Evolutionary conservation across 495 filamentous ascomycete species (phyloP).

Genomic region (Penicillium desertorum): DNA sequence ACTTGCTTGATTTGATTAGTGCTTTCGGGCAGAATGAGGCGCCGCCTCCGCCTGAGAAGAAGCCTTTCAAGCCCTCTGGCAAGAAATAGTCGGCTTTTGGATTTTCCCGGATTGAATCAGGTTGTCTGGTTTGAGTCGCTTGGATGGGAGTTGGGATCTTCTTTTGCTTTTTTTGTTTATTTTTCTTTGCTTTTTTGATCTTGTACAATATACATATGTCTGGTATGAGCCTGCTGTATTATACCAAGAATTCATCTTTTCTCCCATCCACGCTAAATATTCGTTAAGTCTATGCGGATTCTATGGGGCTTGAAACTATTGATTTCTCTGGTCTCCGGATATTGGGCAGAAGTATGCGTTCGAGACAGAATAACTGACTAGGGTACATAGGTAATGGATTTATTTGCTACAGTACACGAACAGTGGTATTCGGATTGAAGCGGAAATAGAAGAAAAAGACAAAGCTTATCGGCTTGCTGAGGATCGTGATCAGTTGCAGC

Average conservation of each 20-base stretch:
- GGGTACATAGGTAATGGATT: neutral
- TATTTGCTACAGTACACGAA: conserved; percentile 19
- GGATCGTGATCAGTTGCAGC: conserved; percentile 12
- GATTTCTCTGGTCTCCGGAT: too few species aligned
- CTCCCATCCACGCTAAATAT: neutral
- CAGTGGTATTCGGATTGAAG: conserved; percentile 23
- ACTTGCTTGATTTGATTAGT: conserved; percentile 69
- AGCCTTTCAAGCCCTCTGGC: conserved; percentile 11
- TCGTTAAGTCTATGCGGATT: neutral
- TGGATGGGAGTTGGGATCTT: conserved; percentile 25
- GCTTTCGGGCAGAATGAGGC: conserved; percentile 53
- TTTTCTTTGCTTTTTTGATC: conserved; percentile 21
- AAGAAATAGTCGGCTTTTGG: conserved; percentile 27
- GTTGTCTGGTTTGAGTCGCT: conserved; percentile 9
- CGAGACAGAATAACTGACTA: neutral
- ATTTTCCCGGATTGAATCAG: neutral
- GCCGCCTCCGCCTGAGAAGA: conserved; percentile 29
- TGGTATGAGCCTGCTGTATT: conserved; percentile 18
- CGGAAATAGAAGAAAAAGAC: conserved; percentile 1
- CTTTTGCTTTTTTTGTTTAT: conserved; percentile 10
- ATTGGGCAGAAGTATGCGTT: too few species aligned
- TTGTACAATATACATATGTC: conserved; percentile 34
- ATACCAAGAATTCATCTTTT: conserved; percentile 15
- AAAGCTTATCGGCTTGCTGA: conserved; percentile 14
- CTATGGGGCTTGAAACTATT: too few species aligned